These are phyloP conservation scores for Gossypium schwendimanii DNA, from an alignment of 441 rosid species.

Conservation along the genomic window DNA sequence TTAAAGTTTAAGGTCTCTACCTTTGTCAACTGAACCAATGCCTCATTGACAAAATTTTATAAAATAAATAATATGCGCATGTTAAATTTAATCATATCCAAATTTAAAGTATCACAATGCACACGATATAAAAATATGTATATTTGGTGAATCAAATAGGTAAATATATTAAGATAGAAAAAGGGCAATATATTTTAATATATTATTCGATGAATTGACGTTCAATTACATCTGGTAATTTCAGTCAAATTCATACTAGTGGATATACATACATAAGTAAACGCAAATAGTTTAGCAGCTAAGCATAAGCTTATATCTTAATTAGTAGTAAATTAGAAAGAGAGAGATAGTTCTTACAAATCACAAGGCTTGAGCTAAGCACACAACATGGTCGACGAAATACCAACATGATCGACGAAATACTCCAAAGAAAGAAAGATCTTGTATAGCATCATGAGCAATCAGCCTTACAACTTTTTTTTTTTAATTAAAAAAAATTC, in stretches of 20 bases:
- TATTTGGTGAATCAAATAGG: neutral
- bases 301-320: slow-evolving; percentile 8
- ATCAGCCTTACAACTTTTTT: slow-evolving; percentile 55
- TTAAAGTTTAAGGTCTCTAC: too few species aligned
- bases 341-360: neutral
- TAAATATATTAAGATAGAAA: neutral
- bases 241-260: neutral
- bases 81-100: too few species aligned
- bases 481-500: neutral
- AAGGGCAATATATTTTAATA: neutral
- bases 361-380: neutral
- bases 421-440: neutral
- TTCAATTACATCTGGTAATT: neutral
- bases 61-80: too few species aligned
- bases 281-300: neutral
- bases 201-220: neutral
- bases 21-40: too few species aligned
- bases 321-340: neutral
- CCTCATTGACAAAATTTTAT: too few species aligned
- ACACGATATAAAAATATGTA: too few species aligned
- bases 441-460: slow-evolving; percentile 88
- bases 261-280: neutral
- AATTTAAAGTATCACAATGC: too few species aligned
- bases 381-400: slow-evolving; percentile 1
- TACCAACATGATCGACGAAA: neutral